Evolutionary conservation across 1,284 basidiomycete species (phyloP), one percentile per base, ranked within the genome.

Genomic region (Cryptococcus sp.): DNA sequence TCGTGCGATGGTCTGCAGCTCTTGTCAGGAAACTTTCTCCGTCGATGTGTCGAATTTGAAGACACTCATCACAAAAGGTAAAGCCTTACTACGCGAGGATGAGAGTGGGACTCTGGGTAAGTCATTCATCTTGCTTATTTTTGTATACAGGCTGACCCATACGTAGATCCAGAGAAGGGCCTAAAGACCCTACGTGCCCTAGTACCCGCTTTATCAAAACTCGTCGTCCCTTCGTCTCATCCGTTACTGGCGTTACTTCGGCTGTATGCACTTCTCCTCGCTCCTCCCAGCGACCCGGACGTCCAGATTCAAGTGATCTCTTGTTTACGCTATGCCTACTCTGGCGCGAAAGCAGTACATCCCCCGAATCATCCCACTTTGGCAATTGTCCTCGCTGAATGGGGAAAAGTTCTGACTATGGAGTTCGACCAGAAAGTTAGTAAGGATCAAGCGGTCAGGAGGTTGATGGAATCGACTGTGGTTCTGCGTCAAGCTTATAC

Each of bases 231-330:
- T 0, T 83, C 85, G 2, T 80, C 85, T 2, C 84, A 91, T 63
- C 92, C 92, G 2, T 82, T 90, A 11, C 83, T 93, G 13, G 84
- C 84, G 0, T 77, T 95, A 13, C 79, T 83, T 6, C 83, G 87
- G 13, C 80, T 91, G 4, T 83, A 87, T 7, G 55, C 61, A 5
- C 59, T 67, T 5, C 62, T 65, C 7, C 42, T 78, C 57, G 47
- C 62, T 56, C 49, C 67, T 60, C 49, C 58, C 8, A 5, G 30
- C 31, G 43, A 58, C n/a, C 45, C 70, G 74, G 0, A 51, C 43
- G 32, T 55, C 23, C 36, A 61, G 33, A 36, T 53, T 49, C 52
- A 38, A 36, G 79, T 82, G 0, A 81, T 88, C 54, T 78, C 81
- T n/a, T 80, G 80, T 4, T 81, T 86, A 0, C 80, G 81, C 7